Percentiles rank a stretch among this genome's conserved stretches.
These are phyloP conservation scores for Lunularia cruciata DNA, from an alignment of 225 moss, liverwort and hornwort species.

Conservation along the genomic window DNA sequence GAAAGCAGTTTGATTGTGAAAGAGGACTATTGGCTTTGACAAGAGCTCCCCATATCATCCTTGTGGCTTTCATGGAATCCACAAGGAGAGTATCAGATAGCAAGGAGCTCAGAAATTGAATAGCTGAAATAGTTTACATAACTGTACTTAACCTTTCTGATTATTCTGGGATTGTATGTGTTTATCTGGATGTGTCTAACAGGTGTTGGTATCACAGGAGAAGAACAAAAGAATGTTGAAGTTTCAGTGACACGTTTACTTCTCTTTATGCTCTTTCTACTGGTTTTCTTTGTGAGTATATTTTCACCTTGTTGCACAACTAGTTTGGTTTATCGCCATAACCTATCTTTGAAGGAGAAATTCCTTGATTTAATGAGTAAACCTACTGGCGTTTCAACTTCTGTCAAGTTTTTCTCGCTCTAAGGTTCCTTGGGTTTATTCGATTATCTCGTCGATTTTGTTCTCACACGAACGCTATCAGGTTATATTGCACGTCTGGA, in stretches of 20 bases:
- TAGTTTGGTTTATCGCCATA: not conserved
- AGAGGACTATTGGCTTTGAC: too few species aligned
- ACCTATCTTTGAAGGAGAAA: not conserved
- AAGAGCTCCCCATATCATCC: too few species aligned
- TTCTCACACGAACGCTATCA: constrained; percentile 32
- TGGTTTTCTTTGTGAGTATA: constrained; percentile 69
- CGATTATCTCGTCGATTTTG: not conserved
- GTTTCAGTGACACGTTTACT: constrained; percentile 69
- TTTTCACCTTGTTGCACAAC: not conserved
- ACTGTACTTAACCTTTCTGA: too few species aligned
- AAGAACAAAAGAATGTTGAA: constrained; percentile 78
- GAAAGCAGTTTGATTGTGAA: too few species aligned
- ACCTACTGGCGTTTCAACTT: not conserved
- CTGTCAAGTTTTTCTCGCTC: too few species aligned
- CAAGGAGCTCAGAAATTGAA: too few species aligned
- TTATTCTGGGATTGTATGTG: too few species aligned
- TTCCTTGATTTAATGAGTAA: not conserved
- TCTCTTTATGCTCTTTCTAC: constrained; percentile 77
- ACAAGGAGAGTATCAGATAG: too few species aligned
- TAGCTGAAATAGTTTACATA: too few species aligned
- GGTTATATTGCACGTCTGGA: constrained; percentile 81
- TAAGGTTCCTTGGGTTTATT: not conserved
- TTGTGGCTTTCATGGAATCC: too few species aligned
- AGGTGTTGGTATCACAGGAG: constrained; percentile 92
- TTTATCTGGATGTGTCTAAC: constrained; percentile 15